Percentiles rank a stretch among this genome's conserved stretches.
phyloP scores from a whole-genome alignment of 1,284 basidiomycete species.

The Meira miltonrushii region DNA sequence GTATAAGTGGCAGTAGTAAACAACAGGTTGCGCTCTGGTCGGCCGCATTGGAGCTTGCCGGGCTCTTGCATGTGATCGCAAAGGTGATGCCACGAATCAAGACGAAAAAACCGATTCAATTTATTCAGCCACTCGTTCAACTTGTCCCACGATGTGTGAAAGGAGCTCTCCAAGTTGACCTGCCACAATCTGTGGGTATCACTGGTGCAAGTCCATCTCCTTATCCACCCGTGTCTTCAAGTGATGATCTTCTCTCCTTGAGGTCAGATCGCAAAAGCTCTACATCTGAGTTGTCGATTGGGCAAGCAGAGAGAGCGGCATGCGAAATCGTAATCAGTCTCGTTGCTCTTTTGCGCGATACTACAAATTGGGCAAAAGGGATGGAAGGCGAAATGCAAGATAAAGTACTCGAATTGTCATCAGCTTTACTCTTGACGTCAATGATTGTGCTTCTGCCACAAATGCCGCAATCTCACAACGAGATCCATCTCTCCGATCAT shows the following conservation, averaged over 20 bases:
- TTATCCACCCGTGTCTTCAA: not conserved
- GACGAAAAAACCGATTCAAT: conserved; percentile 36
- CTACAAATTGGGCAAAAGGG: not conserved
- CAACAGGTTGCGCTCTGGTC: conserved; percentile 7
- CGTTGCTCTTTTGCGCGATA: not conserved
- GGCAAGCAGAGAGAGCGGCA: not conserved
- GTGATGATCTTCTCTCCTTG: not conserved
- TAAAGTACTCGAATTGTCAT: not conserved
- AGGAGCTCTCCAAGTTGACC: not conserved
- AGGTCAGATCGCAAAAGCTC: not conserved
- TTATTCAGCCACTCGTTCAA: conserved; percentile 26
- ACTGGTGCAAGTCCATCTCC: not conserved
- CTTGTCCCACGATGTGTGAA: conserved; percentile 19
- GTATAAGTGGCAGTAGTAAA: not conserved
- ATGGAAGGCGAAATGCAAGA: not conserved
- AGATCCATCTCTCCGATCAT: not conserved
- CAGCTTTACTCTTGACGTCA: not conserved
- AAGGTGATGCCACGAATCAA: conserved; percentile 31
- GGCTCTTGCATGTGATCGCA: conserved; percentile 4
- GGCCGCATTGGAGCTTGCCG: conserved; percentile 14
- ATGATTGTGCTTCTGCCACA: not conserved
- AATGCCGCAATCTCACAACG: not conserved
- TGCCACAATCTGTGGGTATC: not conserved
- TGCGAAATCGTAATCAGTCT: not conserved
- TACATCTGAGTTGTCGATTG: not conserved